Evolutionary conservation across 257 asterid species (phyloP), one percentile per base, ranked within the genome.

Genomic region (Solanum rostratum): DNA sequence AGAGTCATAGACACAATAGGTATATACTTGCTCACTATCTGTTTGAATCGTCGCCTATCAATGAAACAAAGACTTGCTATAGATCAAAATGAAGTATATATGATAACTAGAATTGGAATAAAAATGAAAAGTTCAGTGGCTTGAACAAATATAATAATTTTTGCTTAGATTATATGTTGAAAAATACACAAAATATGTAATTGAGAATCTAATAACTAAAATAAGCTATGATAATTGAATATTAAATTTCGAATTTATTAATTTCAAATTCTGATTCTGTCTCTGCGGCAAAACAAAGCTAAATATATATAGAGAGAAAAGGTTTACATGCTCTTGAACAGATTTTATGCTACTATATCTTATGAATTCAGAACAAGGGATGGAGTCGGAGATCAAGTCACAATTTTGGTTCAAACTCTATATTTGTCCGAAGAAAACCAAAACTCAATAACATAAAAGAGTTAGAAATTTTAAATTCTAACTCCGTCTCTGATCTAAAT

Each of bases 1-100:
- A 0, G 93, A 90, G 62, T 91, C 92, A 50, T 91, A 91, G 27
- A 88, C 88, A 73, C 93, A 89, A 71, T 91, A 92, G 19, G 46
- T 83, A 52, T 90, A 92, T 46, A 89, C 43, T 49, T 83, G 85
- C 82, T 94, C 97, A 9, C 5, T 53, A 66, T 96, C 97, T 5
- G 7, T 39, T 81, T 46, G 50, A n/a, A 89, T 20, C 41, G 33
- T 59, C 49, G 93, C 98, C 98, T 96, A 90, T 39, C 83, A 87
- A 81, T 81, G 85, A 85, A 37, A 74, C 5, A 2, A 16, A n/a
- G 20, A 45, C 78, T 19, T 82, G 6, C n/a, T n/a, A 62, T 60
- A 41, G 10, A 52, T 60, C 18, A 43, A 81, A 50, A 13, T 60
- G 60, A 60, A 81, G 50, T 55, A 43, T 20, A 43, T 11, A 0